A percentile compares a stretch with the other conserved stretches of the same genome.
Evolutionary conservation across 2,329 filamentous ascomycete genomes (phyloP).

Genomic region (Aspergillus felis): DNA sequence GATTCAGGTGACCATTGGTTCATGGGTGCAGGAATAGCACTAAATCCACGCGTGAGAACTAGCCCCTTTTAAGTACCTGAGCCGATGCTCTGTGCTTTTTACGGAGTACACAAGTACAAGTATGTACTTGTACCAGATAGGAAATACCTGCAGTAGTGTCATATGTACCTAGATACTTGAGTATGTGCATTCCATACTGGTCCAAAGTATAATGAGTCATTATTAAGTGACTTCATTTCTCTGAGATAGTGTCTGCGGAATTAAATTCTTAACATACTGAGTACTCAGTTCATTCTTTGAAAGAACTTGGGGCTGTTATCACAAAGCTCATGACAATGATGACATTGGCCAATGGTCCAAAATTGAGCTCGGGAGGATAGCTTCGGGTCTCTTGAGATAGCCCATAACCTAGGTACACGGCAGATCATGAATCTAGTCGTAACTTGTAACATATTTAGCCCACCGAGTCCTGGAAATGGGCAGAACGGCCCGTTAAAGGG

Average conservation of each 20-base stretch:
- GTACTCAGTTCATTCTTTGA: background rate
- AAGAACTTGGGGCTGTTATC: too few species aligned
- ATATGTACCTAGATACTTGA: background rate
- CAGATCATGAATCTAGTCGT: too few species aligned
- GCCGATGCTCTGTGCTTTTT: slow-evolving; percentile 15
- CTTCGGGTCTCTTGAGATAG: too few species aligned
- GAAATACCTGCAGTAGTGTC: slow-evolving; percentile 17
- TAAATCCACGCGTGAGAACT: slow-evolving; percentile 1
- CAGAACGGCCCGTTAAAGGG: background rate
- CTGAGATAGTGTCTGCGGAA: background rate
- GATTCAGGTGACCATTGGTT: slow-evolving; percentile 9
- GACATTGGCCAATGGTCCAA: background rate
- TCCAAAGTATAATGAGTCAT: background rate
- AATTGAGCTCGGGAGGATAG: too few species aligned
- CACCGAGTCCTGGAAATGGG: background rate
- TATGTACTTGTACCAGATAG: slow-evolving; percentile 10
- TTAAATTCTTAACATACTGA: background rate
- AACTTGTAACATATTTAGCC: background rate
- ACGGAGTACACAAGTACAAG: background rate
- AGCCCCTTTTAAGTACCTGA: slow-evolving; percentile 14
- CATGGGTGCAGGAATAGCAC: slow-evolving; percentile 6
- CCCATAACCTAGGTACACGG: too few species aligned
- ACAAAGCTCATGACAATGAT: background rate
- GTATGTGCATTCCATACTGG: background rate
- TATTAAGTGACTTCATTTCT: background rate